Evolutionary conservation across 768 basidiomycete species (phyloP).

Genomic region (Trametes gibbosa): DNA sequence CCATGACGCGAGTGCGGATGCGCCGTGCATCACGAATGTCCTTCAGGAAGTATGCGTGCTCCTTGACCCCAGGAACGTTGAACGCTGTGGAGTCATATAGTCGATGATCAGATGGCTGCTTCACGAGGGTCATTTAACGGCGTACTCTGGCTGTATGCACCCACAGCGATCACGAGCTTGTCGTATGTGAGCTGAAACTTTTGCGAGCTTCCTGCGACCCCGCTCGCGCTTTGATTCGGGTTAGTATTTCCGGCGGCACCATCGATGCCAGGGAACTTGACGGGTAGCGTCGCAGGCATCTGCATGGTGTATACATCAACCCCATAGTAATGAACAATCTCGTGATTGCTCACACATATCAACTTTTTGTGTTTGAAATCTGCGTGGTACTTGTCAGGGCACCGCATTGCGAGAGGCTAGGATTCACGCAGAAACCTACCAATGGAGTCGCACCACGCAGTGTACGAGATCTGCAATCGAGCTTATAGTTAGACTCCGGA

Average conservation of each 20-base stretch:
- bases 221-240: conserved; percentile 17
- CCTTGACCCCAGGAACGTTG: conserved; percentile 72
- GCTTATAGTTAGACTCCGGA: too few relatives aligned
- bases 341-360: conserved; percentile 48
- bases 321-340: not conserved
- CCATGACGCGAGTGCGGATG: conserved; percentile 71
- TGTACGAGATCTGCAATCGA: conserved; percentile 50
- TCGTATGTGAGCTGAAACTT: conserved; percentile 68
- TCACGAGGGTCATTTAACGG: not conserved
- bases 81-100: conserved; percentile 45
- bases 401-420: too few relatives aligned
- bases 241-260: conserved; percentile 15
- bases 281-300: conserved; percentile 61
- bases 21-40: conserved; percentile 72
- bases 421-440: conserved; percentile 35
- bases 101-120: not conserved
- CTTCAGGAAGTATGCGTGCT: conserved; percentile 80
- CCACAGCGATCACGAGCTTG: conserved; percentile 81
- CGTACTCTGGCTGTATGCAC: conserved; percentile 80
- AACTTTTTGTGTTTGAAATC: conserved; percentile 61
- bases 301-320: conserved; percentile 23
- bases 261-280: conserved; percentile 28
- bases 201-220: conserved; percentile 8
- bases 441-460: conserved; percentile 76
- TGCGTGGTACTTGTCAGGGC: conserved; percentile 20